Conservation (phyloP, 306 rosid genomes). For the Gleditsia sinensis region DNA sequence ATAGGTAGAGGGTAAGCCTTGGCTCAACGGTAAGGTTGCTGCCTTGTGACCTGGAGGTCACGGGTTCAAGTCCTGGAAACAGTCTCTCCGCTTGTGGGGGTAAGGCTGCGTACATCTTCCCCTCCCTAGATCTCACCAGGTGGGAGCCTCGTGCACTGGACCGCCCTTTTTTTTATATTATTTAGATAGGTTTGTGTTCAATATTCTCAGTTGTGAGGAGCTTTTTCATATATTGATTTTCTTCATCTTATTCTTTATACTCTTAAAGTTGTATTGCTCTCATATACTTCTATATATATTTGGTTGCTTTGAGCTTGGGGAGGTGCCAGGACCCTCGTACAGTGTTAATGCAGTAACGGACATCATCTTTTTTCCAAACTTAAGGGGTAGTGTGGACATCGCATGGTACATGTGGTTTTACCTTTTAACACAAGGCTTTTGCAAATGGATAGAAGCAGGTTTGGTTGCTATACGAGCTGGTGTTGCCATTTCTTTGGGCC, state of each 20-base stretch:
- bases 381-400: background rate
- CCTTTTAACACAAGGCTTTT: background rate
- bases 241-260: background rate
- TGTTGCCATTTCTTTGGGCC: background rate
- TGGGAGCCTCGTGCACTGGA: too few species aligned
- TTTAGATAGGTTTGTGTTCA: background rate
- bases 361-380: background rate
- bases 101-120: too few species aligned
- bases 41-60: too few species aligned
- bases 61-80: too few species aligned
- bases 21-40: too few species aligned
- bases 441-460: background rate
- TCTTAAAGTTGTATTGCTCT: background rate
- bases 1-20: too few species aligned
- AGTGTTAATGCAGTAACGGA: background rate
- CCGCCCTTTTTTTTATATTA: too few species aligned
- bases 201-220: background rate
- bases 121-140: too few species aligned
- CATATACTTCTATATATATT: background rate
- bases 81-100: too few species aligned
- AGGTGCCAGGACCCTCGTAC: background rate
- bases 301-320: slow-evolving; percentile 1
- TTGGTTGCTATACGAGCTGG: background rate
- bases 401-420: background rate
- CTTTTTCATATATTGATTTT: background rate